Conservation (phyloP, 345 rosid genomes). For the Geranium rotundifolium region DNA sequence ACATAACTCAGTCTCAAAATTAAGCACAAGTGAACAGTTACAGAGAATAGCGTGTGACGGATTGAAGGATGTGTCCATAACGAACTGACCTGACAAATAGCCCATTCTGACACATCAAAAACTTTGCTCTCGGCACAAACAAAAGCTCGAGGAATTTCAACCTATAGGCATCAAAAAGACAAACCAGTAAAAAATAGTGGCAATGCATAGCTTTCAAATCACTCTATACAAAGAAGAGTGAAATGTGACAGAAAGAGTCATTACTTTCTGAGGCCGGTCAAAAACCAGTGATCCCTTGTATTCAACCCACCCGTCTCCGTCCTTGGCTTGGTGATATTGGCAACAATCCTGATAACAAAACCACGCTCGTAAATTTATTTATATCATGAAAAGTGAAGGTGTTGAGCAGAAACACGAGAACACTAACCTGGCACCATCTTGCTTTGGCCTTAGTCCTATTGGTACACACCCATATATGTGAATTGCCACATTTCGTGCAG, state of each 20-base stretch:
- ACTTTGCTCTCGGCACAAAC: constrained; percentile 98
- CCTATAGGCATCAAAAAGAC: constrained; percentile 27
- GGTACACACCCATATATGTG: constrained; percentile 95
- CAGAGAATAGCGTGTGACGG: too few species aligned
- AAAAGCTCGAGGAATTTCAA: constrained; percentile 96
- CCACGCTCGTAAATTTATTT: background rate
- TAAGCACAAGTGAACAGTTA: too few species aligned
- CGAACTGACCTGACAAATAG: constrained; percentile 86
- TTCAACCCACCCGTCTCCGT: constrained; percentile 99
- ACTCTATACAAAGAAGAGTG: constrained; percentile 3
- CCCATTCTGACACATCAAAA: constrained; percentile 99
- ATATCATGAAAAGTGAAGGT: background rate
- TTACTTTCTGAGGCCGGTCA: constrained; percentile 69
- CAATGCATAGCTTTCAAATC: constrained; percentile 2
- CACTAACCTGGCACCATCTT: constrained; percentile 93
- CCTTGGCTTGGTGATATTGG: constrained; percentile 95
- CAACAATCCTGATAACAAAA: constrained; percentile 68
- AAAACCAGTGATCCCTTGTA: constrained; percentile 82
- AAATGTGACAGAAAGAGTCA: background rate
- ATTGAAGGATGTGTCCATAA: background rate
- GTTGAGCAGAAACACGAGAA: background rate
- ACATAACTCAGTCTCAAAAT: too few species aligned
- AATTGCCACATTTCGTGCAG: constrained; percentile 83
- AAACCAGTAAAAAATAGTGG: constrained; percentile 2
- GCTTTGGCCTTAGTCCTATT: constrained; percentile 74